These are phyloP conservation scores for Plectosphaerella plurivora DNA, from an alignment of 2,329 filamentous ascomycete species.

Conservation along the genomic window DNA sequence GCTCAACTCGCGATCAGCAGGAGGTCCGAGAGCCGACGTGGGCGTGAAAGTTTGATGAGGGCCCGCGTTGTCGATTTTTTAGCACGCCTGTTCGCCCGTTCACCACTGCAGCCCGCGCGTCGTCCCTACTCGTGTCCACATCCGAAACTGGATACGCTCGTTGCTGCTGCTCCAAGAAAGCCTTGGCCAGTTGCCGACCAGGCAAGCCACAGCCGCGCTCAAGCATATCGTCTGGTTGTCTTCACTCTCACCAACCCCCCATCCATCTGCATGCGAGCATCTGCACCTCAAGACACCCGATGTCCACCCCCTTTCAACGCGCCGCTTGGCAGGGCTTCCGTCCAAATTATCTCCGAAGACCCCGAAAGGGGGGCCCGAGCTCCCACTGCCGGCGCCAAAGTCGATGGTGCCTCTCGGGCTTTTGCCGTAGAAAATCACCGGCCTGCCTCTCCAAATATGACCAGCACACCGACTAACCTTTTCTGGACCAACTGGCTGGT, in stretches of 20 bases:
- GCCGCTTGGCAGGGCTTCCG: too few relatives aligned
- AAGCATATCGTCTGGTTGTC: background rate
- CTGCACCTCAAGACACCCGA: background rate
- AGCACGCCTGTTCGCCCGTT: background rate
- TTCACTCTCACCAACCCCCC: background rate
- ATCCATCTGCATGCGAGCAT: background rate
- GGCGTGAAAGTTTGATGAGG: background rate
- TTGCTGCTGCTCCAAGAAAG: background rate
- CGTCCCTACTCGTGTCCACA: background rate
- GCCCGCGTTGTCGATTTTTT: background rate
- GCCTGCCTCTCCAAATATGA: background rate
- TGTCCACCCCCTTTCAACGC: background rate
- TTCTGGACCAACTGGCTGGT: background rate
- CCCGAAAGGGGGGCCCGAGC: background rate
- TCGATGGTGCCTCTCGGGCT: background rate
- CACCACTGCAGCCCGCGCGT: background rate
- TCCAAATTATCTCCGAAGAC: background rate
- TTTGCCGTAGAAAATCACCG: background rate
- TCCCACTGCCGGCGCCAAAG: background rate
- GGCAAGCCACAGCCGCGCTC: background rate
- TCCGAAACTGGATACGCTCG: background rate
- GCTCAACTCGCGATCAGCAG: background rate
- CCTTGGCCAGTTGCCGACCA: background rate
- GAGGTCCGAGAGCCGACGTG: background rate
- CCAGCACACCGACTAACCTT: background rate